Evolutionary conservation across 768 basidiomycete species (phyloP), one percentile per base, ranked within the genome.

Genomic region (Psilocybe cubensis): DNA sequence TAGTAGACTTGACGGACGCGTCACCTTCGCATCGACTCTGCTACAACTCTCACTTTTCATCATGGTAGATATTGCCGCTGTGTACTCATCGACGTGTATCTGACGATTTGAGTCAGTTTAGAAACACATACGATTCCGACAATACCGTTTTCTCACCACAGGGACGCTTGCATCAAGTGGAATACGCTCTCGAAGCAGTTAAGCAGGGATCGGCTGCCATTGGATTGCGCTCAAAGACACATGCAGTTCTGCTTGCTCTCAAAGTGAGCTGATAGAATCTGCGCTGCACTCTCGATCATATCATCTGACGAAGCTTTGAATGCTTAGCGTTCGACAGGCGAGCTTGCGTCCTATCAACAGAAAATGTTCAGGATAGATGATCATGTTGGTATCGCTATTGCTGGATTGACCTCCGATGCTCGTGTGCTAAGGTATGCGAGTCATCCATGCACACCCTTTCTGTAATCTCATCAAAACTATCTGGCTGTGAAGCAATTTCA

Each of bases 281-380:
- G 5, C 27, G 31, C n/a, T 48, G 1, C 17, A 17, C 24, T 14
- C 21, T 4, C 54, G 81, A 70, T 23, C 25, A 18, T 28, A 27
- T 50, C 28, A 45, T 38, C 35, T 58, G 23, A 62, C 56, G 38
- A n/a, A 20, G 20, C 23, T 4, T 42, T 57, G 42, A 56, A 31
- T 24, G 52, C 35, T n/a, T 50, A 99, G 97, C 86, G 96, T 73
- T 98, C 97, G 25, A 96, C 94, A 12, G 97, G 97, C 58, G 96
- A 98, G 73, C 83, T 99, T 51, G 96, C 97, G 14, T 94, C 93
- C n/a, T 98, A 98, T 81, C 97, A 99, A 72, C 96, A 98, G 79
- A 98, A 99, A 83, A 92, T 98, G 89, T 97, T 96, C 74, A 84
- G 95, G 68, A 96, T 99, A 87, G 97, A 99, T 70, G 95, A 98